These are phyloP conservation scores for Solanum chiquidenum DNA, from an alignment of 257 asterid species.

Conservation along the genomic window DNA sequence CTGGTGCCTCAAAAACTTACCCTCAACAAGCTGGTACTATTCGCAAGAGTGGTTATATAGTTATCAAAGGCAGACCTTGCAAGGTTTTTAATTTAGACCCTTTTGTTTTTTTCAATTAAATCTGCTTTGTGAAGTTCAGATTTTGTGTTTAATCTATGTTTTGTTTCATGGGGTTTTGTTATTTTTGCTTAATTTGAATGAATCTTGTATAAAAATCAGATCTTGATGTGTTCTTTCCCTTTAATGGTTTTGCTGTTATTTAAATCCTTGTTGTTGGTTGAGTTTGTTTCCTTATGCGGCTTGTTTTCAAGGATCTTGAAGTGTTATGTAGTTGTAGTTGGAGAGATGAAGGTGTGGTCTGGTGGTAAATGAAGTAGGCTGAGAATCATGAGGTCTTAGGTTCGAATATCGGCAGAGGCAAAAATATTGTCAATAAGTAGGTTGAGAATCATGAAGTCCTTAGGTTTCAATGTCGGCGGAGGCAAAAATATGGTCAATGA, in stretches of 20 bases:
- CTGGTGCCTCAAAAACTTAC: constrained; percentile 4
- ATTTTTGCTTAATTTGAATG: neutral
- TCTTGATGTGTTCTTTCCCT: neutral
- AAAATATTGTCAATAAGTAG: neutral
- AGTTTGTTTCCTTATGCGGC: neutral
- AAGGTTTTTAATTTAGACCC: constrained; percentile 2
- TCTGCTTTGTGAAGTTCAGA: neutral
- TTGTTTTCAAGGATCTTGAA: neutral
- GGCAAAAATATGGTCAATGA: neutral
- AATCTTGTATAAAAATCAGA: neutral
- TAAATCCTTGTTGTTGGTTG: neutral
- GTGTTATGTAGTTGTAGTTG: neutral
- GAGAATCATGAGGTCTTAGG: neutral
- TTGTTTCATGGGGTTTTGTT: neutral
- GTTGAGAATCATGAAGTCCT: neutral
- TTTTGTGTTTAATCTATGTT: neutral
- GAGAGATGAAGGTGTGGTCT: neutral
- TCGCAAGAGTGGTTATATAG: constrained; percentile 21
- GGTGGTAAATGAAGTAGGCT: neutral
- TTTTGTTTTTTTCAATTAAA: neutral
- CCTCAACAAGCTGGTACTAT: constrained; percentile 31
- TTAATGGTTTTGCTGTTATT: neutral
- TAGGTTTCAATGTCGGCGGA: neutral
- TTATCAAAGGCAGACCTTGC: constrained; percentile 21
- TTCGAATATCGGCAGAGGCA: neutral